These are phyloP conservation scores for Crithidia bombi DNA, from an alignment of 208 protist species.

Conservation along the genomic window DNA sequence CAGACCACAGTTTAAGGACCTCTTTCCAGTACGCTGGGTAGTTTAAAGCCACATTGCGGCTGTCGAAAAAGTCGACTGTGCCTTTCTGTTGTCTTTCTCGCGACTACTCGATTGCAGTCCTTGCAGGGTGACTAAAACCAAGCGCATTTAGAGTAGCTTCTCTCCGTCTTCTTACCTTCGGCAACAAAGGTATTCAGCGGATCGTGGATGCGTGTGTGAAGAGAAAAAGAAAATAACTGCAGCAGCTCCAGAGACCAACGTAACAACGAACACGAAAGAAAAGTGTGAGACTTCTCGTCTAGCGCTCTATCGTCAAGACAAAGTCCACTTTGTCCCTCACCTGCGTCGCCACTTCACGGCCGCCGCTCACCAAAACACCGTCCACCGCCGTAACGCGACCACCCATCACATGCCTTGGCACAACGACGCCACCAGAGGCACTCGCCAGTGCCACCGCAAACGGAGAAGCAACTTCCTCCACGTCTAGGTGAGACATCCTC, in stretches of 20 bases:
- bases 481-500: neutral
- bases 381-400: constrained; percentile 39
- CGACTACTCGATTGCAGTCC: too few species aligned
- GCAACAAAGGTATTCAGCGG: too few species aligned
- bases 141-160: too few species aligned
- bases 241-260: neutral
- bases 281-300: too few species aligned
- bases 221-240: neutral
- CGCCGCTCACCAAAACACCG: constrained; percentile 31
- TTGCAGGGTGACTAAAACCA: too few species aligned
- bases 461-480: constrained; percentile 23
- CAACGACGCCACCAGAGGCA: neutral
- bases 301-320: constrained; percentile 12
- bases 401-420: constrained; percentile 25
- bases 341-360: constrained; percentile 39
- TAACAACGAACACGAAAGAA: neutral
- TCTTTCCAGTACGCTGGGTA: too few species aligned
- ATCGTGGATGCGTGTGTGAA: constrained; percentile 3
- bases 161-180: too few species aligned
- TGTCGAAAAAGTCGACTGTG: too few species aligned
- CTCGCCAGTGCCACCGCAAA: constrained; percentile 29
- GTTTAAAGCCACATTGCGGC: too few species aligned
- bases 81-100: too few species aligned
- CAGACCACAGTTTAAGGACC: too few species aligned
- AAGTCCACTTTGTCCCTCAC: constrained; percentile 28